Base-by-base conservation (phyloP, 1,139 yeast genomes). In the Torulaspora globosa region DNA sequence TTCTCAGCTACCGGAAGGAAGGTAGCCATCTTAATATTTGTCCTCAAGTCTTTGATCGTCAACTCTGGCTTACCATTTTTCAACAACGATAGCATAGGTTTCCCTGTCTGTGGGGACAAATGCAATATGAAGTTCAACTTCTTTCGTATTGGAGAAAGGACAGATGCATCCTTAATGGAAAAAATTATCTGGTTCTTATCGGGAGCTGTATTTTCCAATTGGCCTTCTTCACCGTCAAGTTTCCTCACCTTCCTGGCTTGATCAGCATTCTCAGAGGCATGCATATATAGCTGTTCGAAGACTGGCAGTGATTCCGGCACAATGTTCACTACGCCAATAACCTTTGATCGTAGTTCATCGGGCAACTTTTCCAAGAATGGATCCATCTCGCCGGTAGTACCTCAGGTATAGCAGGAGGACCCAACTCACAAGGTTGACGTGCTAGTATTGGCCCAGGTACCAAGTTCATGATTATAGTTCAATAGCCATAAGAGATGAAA, bases 81-180 rank as follows among this genome's bases (percentile, higher is more conserved):
- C 10, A 70, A 56, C 23, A 76, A 57, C 1, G 78, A 72, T 19
- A 76, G 45, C 26, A 68, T 63, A 9, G 74, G 74, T 29, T 58
- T 60, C 28, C 60, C 61, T 3, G 60, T 57, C 3, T 45, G 38
- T 24, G 60, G 53, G 4, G 68, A 64, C 12, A 64, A 40, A 39
- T 65, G 57, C 4, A 72, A 58, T 3, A 56, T 48, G 26, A 64
- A 47, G 37, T 60, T 53, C 41, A 76, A 49, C 55, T 74, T 76
- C 60, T 75, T 76, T 48, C 81, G 68, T 26, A 76, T 47, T 6
- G 81, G 80, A 0, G 80, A 73, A 43, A 75, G 73, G 30, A 75
- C 70, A 1, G 80, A 74, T 1, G 75, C 63, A 12, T 75, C 78
- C 16, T 70, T 69, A 10, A 76, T 55, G 49, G 73, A 74, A 41